Evolutionary conservation across 345 rosid species (phyloP).

Genomic region (Gossypium stocksii): DNA sequence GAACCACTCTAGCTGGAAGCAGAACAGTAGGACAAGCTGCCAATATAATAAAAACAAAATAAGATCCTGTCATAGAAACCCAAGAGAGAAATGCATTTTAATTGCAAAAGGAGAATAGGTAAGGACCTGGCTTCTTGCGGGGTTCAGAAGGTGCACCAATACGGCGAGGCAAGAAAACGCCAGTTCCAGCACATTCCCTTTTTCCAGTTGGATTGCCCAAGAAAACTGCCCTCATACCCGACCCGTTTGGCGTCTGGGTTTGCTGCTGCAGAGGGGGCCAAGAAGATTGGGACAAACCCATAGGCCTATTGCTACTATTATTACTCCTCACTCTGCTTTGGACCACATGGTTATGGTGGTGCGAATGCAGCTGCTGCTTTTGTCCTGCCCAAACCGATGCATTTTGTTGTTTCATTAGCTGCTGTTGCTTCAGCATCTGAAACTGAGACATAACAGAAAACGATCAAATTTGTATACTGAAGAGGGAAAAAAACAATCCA

Average conservation of each 20-base stretch:
- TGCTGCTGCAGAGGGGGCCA: constrained; percentile 52
- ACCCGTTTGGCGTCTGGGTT: constrained; percentile 28
- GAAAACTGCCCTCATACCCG: constrained; percentile 57
- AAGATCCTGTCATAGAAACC: not conserved
- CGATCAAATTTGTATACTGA: not conserved
- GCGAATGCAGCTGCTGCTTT: constrained; percentile 8
- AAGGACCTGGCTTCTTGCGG: constrained; percentile 56
- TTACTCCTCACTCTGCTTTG: constrained; percentile 17
- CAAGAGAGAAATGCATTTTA: not conserved
- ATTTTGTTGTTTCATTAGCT: constrained; percentile 34
- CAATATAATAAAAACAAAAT: not conserved
- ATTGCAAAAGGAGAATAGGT: not conserved
- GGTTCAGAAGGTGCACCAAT: constrained; percentile 28
- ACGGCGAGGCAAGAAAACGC: constrained; percentile 83
- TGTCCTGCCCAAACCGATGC: constrained; percentile 27
- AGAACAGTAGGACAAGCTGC: constrained; percentile 48
- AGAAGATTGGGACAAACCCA: constrained; percentile 45
- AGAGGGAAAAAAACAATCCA: not conserved
- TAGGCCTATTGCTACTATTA: constrained; percentile 17
- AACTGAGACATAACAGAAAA: constrained; percentile 27
- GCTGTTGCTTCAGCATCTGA: constrained; percentile 58
- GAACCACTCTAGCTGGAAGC: constrained; percentile 80
- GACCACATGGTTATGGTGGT: constrained; percentile 22
- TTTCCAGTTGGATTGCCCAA: constrained; percentile 42
- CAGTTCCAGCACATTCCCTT: constrained; percentile 71